phyloP scores from a whole-genome alignment of 2,329 filamentous ascomycete species.

The Incumbomyces lentus region DNA sequence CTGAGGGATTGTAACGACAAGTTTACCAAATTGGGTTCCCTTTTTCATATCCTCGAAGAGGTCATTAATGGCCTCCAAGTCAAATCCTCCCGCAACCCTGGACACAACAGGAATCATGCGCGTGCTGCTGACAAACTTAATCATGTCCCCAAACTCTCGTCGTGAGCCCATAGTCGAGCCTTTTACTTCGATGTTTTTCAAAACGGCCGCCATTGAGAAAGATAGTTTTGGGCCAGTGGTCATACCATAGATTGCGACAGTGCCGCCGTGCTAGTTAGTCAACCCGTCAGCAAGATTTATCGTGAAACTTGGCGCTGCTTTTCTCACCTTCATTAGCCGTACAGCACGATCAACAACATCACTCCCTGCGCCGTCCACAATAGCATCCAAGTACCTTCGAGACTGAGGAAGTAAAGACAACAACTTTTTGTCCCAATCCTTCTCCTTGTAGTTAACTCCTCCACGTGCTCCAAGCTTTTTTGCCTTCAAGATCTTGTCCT shows the following conservation, averaged over 20 bases:
- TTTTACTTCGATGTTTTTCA: constrained; percentile 78
- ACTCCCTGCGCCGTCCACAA: constrained; percentile 85
- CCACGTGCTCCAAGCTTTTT: constrained; percentile 61
- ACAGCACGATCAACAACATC: constrained; percentile 73
- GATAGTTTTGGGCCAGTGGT: constrained; percentile 76
- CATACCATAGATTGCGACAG: constrained; percentile 88
- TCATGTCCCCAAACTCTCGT: constrained; percentile 83
- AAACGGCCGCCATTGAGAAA: constrained; percentile 70
- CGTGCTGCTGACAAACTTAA: constrained; percentile 64
- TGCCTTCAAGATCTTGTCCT: constrained; percentile 66
- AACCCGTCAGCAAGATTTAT: constrained; percentile 25
- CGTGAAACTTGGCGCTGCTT: constrained; percentile 59
- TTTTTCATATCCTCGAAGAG: constrained; percentile 83
- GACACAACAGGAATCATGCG: constrained; percentile 70
- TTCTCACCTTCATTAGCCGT: too few relatives aligned
- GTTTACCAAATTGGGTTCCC: constrained; percentile 80
- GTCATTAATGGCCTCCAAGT: constrained; percentile 65
- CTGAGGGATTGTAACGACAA: constrained; percentile 62
- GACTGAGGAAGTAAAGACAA: constrained; percentile 47
- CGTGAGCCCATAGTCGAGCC: constrained; percentile 88
- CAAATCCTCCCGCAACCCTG: constrained; percentile 60
- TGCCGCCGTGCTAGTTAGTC: constrained; percentile 59
- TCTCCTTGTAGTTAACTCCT: constrained; percentile 71
- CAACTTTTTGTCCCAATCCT: constrained; percentile 73
- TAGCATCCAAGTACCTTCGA: constrained; percentile 63